A percentile compares a stretch with the other conserved stretches of the same genome.
Conservation (phyloP, 2,329 filamentous ascomycete genomes). For the Colletotrichum higginsianum region DNA sequence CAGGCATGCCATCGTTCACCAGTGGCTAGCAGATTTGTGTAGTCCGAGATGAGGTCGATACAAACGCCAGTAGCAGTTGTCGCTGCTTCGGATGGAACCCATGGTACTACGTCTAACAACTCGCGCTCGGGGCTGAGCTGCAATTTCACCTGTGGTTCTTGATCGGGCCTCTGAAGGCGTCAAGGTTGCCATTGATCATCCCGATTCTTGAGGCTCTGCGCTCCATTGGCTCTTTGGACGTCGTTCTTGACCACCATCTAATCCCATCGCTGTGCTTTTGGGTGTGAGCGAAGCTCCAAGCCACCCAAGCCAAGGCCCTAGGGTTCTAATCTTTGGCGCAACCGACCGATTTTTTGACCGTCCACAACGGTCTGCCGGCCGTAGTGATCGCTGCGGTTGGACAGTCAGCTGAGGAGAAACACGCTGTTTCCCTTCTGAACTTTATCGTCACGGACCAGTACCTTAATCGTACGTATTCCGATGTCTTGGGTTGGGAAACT, state of each 20-base stretch:
- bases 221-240: neutral
- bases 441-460: slow-evolving; percentile 22
- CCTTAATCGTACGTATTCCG: slow-evolving; percentile 15
- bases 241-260: slow-evolving; percentile 1
- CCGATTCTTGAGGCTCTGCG: slow-evolving; percentile 10
- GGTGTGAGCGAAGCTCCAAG: neutral
- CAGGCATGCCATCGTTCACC: neutral
- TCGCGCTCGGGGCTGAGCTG: neutral
- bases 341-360: neutral
- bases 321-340: neutral
- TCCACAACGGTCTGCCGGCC: neutral
- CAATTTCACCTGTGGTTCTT: too few species aligned
- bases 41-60: too few species aligned
- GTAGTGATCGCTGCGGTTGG: slow-evolving; percentile 4
- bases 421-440: slow-evolving; percentile 8
- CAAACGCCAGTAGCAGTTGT: neutral
- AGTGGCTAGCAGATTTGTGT: neutral
- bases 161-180: neutral
- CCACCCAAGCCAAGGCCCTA: neutral
- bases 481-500: neutral
- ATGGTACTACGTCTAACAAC: too few species aligned
- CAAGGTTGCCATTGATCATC: neutral
- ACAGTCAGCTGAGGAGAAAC: slow-evolving; percentile 22
- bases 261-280: neutral
- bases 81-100: neutral